Conservation (phyloP, 208 protist species). For the Trypanosoma caninum region DNA sequence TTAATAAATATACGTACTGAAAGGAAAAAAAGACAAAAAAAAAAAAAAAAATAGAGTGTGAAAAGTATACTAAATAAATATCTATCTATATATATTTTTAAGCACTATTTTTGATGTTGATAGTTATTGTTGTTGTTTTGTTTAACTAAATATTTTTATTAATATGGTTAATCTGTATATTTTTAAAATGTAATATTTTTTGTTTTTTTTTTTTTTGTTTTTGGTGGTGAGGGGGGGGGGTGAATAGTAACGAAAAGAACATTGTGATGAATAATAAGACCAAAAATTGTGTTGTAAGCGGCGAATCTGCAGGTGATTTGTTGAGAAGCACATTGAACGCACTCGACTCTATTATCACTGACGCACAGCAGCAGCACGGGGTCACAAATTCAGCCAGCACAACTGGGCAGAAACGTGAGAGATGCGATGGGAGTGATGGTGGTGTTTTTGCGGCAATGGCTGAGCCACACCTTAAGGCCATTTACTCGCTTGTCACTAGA, state of each 20-base stretch:
- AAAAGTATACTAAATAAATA: too few species aligned
- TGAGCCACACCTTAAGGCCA: slow-evolving; percentile 33
- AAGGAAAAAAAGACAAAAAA: neutral
- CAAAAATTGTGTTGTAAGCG: neutral
- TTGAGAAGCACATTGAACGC: slow-evolving; percentile 29
- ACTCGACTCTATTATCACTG: slow-evolving; percentile 48
- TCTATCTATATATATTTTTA: too few species aligned
- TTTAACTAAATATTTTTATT: neutral
- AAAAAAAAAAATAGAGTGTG: neutral
- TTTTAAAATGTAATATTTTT: too few species aligned
- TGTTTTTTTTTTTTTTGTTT: too few species aligned
- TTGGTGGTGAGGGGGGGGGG: too few species aligned
- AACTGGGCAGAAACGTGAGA: slow-evolving; percentile 1
- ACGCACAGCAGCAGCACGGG: slow-evolving; percentile 40
- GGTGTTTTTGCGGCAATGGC: slow-evolving; percentile 50
- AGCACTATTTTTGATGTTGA: neutral
- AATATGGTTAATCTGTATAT: too few species aligned
- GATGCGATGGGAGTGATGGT: slow-evolving; percentile 1
- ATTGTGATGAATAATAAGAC: slow-evolving; percentile 5
- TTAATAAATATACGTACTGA: too few species aligned
- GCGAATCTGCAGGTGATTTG: slow-evolving; percentile 7
- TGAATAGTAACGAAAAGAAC: neutral
- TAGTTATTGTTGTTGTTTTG: slow-evolving; percentile 25
- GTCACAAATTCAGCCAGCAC: neutral
- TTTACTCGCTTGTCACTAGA: slow-evolving; percentile 27